These are phyloP conservation scores for Rhizoctonia solani DNA, from an alignment of 1,284 basidiomycete species.

Conservation along the genomic window DNA sequence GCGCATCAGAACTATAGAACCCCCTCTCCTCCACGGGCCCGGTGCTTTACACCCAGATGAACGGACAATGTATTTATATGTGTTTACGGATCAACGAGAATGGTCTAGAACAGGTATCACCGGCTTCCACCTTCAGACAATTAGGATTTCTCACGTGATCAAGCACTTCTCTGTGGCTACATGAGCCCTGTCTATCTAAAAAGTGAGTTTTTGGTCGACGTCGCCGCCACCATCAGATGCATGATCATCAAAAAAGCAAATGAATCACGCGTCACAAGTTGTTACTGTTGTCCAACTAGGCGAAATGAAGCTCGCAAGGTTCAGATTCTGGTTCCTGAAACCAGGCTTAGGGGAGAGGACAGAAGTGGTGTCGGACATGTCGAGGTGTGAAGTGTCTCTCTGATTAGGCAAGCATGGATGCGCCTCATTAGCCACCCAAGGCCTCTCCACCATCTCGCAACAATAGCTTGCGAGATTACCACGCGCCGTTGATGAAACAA, in stretches of 20 bases:
- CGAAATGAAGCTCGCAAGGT: conserved; percentile 11
- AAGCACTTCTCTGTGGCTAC: background rate
- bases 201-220: background rate
- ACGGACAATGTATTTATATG: too few species aligned
- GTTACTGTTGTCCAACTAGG: too few species aligned
- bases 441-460: background rate
- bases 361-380: conserved; percentile 2
- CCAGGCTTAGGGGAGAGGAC: background rate
- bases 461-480: background rate
- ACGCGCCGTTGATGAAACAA: background rate
- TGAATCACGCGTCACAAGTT: background rate
- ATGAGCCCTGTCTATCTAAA: background rate
- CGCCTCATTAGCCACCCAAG: background rate
- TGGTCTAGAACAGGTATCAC: conserved; percentile 25
- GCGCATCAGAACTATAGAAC: background rate
- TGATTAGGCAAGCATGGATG: conserved; percentile 1
- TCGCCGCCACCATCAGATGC: background rate
- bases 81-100: too few species aligned
- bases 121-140: conserved; percentile 1
- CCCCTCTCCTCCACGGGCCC: too few species aligned
- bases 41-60: too few species aligned
- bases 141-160: background rate
- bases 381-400: background rate
- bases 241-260: background rate
- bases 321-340: too few species aligned